Percentiles rank a stretch among this genome's conserved stretches.
Conservation (phyloP, 495 filamentous ascomycete species). For the Talaromyces adpressus region DNA sequence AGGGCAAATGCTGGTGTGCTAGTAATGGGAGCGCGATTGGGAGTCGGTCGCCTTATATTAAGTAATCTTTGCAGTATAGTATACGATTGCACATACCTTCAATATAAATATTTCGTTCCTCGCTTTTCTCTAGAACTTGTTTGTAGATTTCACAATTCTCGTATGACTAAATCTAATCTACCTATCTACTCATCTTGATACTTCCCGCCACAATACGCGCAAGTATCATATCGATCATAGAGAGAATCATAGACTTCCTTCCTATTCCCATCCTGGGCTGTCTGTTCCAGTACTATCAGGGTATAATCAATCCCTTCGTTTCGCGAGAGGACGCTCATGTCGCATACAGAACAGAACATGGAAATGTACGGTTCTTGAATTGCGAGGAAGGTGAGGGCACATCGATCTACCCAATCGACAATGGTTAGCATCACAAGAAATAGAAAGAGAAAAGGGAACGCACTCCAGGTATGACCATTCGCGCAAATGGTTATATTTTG, state of each 20-base stretch:
- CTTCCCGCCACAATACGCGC: slow-evolving; percentile 9
- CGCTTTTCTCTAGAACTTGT: background rate
- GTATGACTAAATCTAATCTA: background rate
- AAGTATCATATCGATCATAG: slow-evolving; percentile 6
- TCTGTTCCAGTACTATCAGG: background rate
- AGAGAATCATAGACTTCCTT: slow-evolving; percentile 5
- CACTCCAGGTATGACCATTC: slow-evolving; percentile 44
- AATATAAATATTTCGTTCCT: background rate
- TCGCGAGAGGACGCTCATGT: slow-evolving; percentile 2
- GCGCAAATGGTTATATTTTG: slow-evolving; percentile 29
- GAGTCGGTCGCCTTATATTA: slow-evolving; percentile 7
- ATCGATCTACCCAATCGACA: no score
- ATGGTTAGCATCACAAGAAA: no score
- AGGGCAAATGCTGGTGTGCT: slow-evolving; percentile 74
- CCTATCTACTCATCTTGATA: slow-evolving; percentile 4
- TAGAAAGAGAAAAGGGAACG: no score
- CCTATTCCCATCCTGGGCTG: background rate
- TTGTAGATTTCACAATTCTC: background rate
- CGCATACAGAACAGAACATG: slow-evolving; percentile 47
- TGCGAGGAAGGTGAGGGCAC: slow-evolving; percentile 44
- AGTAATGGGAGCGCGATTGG: slow-evolving; percentile 14
- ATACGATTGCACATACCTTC: background rate
- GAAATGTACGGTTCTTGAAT: slow-evolving; percentile 49
- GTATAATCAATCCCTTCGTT: background rate
- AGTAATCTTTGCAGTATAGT: slow-evolving; percentile 3